Conservation (phyloP, 768 basidiomycete species). For the Xerocomus brunneocitrinus region DNA sequence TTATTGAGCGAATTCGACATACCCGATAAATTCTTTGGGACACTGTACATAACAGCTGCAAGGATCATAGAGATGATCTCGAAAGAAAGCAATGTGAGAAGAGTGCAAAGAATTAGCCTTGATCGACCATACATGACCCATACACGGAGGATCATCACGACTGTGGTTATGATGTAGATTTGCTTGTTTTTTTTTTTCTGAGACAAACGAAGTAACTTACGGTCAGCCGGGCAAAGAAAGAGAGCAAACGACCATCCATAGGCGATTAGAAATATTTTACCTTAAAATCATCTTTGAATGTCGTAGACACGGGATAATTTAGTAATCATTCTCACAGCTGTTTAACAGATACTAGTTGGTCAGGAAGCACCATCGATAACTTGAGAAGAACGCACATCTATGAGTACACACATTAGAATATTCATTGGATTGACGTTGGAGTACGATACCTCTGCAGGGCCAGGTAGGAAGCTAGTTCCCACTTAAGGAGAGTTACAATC, state of each 20-base stretch:
- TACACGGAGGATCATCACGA: neutral
- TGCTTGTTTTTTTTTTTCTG: neutral
- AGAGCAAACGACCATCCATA: neutral
- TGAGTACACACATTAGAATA: neutral
- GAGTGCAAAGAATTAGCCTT: neutral
- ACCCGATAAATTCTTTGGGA: neutral
- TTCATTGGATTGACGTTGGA: no score
- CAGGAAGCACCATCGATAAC: neutral
- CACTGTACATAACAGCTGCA: neutral
- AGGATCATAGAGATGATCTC: neutral
- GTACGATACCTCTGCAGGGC: neutral
- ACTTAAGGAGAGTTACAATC: neutral
- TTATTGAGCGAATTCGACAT: neutral
- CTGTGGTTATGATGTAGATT: neutral
- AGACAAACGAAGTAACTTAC: neutral
- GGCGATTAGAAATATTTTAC: neutral
- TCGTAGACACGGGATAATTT: neutral
- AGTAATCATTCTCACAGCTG: neutral
- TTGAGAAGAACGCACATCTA: neutral
- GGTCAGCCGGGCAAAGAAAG: slow-evolving; percentile 2
- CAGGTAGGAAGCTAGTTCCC: slow-evolving; percentile 10
- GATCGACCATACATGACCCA: slow-evolving; percentile 4
- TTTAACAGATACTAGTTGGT: neutral
- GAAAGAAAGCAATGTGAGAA: neutral
- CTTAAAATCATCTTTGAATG: neutral